Conservation (phyloP, 164 flowering plant genomes). For the Houttuynia cordata region DNA sequence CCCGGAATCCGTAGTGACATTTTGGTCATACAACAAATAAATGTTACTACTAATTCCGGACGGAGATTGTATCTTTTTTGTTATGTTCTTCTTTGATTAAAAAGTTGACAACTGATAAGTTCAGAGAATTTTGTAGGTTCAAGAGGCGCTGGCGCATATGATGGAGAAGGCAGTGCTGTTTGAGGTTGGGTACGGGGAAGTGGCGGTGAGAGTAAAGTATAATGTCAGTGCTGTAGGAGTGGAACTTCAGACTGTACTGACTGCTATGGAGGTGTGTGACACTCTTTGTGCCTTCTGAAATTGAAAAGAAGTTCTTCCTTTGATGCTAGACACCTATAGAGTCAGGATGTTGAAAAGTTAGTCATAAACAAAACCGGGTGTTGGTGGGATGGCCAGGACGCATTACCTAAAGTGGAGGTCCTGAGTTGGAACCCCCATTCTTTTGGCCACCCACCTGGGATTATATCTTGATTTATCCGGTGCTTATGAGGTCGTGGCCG, state of each 20-base stretch:
- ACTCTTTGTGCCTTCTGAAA: background rate
- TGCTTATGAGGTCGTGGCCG: too few species aligned
- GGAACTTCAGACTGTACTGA: slow-evolving; percentile 48
- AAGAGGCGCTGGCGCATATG: slow-evolving; percentile 43
- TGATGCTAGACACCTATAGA: too few species aligned
- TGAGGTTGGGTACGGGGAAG: slow-evolving; percentile 25
- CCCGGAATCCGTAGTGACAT: too few species aligned
- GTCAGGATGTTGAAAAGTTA: too few species aligned
- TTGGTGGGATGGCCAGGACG: too few species aligned
- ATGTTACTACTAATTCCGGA: too few species aligned
- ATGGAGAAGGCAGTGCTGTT: slow-evolving; percentile 52
- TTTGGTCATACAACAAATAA: too few species aligned
- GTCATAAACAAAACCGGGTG: background rate
- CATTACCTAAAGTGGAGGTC: too few species aligned
- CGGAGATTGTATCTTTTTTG: too few species aligned
- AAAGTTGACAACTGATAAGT: background rate
- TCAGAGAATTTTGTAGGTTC: slow-evolving; percentile 51
- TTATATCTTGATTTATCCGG: too few species aligned
- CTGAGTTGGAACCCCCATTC: too few species aligned
- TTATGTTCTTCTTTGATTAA: slow-evolving; percentile 2
- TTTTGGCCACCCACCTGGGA: too few species aligned
- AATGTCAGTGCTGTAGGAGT: slow-evolving; percentile 22
- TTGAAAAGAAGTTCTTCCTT: background rate
- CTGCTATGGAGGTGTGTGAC: slow-evolving; percentile 69
- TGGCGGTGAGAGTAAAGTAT: slow-evolving; percentile 26